Evolutionary conservation across 2,329 filamentous ascomycete species (phyloP).

Genomic region (Trichophyton rubrum): DNA sequence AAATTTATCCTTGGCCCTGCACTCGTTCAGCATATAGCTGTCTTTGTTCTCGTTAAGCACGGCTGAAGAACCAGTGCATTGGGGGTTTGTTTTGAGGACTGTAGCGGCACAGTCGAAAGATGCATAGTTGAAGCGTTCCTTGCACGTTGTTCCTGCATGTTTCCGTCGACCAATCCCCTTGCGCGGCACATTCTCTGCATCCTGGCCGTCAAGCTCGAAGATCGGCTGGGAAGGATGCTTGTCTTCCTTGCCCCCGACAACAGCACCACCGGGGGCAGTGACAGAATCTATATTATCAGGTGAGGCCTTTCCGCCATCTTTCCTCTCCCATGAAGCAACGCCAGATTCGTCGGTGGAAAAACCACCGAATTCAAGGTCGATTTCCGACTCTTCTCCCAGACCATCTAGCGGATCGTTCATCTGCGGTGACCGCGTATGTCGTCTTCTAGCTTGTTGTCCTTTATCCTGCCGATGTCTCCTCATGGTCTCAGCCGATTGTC

Average conservation of each 20-base stretch:
- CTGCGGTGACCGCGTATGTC: constrained; percentile 35
- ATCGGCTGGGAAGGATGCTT: constrained; percentile 1
- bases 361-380: constrained; percentile 57
- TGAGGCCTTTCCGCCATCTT: constrained; percentile 15
- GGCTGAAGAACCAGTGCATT: constrained; percentile 76
- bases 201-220: constrained; percentile 10
- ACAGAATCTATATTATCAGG: constrained; percentile 16
- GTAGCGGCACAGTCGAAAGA: constrained; percentile 96
- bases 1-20: constrained; percentile 76
- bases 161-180: constrained; percentile 59
- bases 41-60: constrained; percentile 95
- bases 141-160: constrained; percentile 93
- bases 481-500: constrained; percentile 60
- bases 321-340: constrained; percentile 18
- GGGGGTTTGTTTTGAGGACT: constrained; percentile 74
- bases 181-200: constrained; percentile 9
- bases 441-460: constrained; percentile 25
- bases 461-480: constrained; percentile 43
- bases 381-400: constrained; percentile 78
- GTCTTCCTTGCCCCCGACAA: not conserved
- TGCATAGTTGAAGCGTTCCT: constrained; percentile 93
- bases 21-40: constrained; percentile 94
- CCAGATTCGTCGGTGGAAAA: constrained; percentile 41
- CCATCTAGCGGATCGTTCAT: constrained; percentile 61
- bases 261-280: constrained; percentile 18